Percentiles rank a stretch among this genome's conserved stretches.
These are phyloP conservation scores for Cocos nucifera DNA, from an alignment of 176 grass and related monocot genomes.

Conservation along the genomic window DNA sequence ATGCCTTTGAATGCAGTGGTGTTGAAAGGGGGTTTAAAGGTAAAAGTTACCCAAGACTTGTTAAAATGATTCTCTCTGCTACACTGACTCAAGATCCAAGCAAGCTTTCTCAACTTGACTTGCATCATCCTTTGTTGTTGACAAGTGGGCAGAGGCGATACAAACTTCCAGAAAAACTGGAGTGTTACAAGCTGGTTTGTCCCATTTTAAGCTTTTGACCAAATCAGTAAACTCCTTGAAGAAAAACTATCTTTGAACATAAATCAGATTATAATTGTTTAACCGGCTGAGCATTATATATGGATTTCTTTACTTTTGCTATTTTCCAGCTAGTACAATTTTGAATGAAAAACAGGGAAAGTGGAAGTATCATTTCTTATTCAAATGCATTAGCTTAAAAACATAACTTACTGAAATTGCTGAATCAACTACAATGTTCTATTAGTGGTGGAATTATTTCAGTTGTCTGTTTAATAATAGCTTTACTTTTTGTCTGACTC, in stretches of 20 bases:
- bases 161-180: slow-evolving; percentile 58
- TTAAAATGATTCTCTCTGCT: slow-evolving; percentile 80
- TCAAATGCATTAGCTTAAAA: too few relatives aligned
- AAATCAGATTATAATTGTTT: too few relatives aligned
- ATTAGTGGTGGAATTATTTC: too few relatives aligned
- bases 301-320: too few relatives aligned
- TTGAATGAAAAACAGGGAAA: too few relatives aligned
- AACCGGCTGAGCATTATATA: too few relatives aligned
- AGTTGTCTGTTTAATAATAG: neutral
- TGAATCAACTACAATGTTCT: too few relatives aligned
- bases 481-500: neutral
- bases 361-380: too few relatives aligned
- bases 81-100: slow-evolving; percentile 97
- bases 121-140: slow-evolving; percentile 83
- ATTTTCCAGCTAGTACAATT: too few relatives aligned
- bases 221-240: too few relatives aligned
- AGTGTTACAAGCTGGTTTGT: slow-evolving; percentile 73
- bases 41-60: slow-evolving; percentile 71
- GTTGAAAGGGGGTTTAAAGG: slow-evolving; percentile 74
- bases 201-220: neutral
- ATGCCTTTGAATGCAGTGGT: slow-evolving; percentile 39
- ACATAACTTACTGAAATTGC: too few relatives aligned
- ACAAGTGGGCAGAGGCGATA: slow-evolving; percentile 87
- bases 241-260: too few relatives aligned
- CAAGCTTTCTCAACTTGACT: slow-evolving; percentile 88